phyloP scores from a whole-genome alignment of 2,329 filamentous ascomycete species.

The Colletotrichum cordylinicola region DNA sequence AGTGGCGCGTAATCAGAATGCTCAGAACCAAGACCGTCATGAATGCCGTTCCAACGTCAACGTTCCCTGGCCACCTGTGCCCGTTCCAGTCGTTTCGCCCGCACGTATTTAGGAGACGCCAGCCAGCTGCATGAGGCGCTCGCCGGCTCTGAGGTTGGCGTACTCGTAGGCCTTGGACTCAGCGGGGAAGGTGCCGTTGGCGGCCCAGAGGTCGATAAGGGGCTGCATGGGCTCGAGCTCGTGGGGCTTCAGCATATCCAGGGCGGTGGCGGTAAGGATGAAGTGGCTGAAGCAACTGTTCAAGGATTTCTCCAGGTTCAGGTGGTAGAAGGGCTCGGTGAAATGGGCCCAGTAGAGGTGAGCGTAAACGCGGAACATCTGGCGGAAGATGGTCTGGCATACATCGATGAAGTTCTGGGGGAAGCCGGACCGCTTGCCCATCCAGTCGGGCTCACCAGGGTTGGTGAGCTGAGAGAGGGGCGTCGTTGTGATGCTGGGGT shows the following conservation, averaged over 20 bases:
- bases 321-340: slow-evolving; percentile 81
- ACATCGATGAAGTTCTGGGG: slow-evolving; percentile 88
- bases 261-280: slow-evolving; percentile 78
- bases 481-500: slow-evolving; percentile 62
- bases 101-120: slow-evolving; percentile 26
- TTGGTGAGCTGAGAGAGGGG: slow-evolving; percentile 69
- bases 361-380: slow-evolving; percentile 98
- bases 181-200: slow-evolving; percentile 84
- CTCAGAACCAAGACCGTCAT: neutral
- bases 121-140: slow-evolving; percentile 60
- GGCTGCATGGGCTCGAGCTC: slow-evolving; percentile 97
- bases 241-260: slow-evolving; percentile 84
- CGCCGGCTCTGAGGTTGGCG: slow-evolving; percentile 66
- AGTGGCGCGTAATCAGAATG: neutral
- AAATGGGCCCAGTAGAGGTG: slow-evolving; percentile 99
- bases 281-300: slow-evolving; percentile 92
- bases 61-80: neutral
- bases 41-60: neutral
- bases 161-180: slow-evolving; percentile 73
- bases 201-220: slow-evolving; percentile 88
- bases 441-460: slow-evolving; percentile 72
- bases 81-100: neutral
- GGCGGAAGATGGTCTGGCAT: slow-evolving; percentile 92
- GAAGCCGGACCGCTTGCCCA: slow-evolving; percentile 92
- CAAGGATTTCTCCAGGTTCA: slow-evolving; percentile 80